Evolutionary conservation across 192 early-diverging fungal genomes (phyloP).

Genomic region (Tieghemiomyces parasiticus): DNA sequence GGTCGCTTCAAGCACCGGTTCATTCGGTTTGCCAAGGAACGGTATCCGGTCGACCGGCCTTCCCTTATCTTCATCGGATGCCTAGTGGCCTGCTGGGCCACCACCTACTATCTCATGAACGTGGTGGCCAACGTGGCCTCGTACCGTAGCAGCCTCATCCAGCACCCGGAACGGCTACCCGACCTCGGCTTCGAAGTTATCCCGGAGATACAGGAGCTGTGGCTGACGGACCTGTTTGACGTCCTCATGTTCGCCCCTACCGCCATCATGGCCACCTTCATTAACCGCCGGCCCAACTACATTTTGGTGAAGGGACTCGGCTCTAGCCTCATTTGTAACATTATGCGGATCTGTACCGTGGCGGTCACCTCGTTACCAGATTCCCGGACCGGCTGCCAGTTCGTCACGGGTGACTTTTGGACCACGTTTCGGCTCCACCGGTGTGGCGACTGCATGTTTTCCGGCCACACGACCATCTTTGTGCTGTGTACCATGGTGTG

Average conservation of each 20-base stretch:
- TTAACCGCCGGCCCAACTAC: slow-evolving; percentile 35
- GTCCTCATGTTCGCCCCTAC: slow-evolving; percentile 36
- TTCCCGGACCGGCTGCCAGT: slow-evolving; percentile 38
- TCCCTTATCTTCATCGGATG: slow-evolving; percentile 19
- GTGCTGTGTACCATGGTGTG: slow-evolving; percentile 40
- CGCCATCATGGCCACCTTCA: slow-evolving; percentile 25
- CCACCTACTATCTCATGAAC: slow-evolving; percentile 39
- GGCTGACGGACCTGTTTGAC: slow-evolving; percentile 46
- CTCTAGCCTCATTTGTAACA: slow-evolving; percentile 34
- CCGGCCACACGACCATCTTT: slow-evolving; percentile 48
- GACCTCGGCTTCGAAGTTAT: slow-evolving; percentile 43
- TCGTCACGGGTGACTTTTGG: slow-evolving; percentile 35
- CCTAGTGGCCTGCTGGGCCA: slow-evolving; percentile 17
- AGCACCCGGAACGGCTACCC: slow-evolving; percentile 22
- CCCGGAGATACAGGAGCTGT: slow-evolving; percentile 31
- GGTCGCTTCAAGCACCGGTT: no score
- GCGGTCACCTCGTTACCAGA: slow-evolving; percentile 53
- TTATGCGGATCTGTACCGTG: slow-evolving; percentile 43
- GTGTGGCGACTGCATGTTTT: slow-evolving; percentile 51
- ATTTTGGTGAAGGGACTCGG: slow-evolving; percentile 33
- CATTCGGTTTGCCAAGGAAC: slow-evolving; percentile 6
- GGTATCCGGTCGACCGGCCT: slow-evolving; percentile 17
- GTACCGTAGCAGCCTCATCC: slow-evolving; percentile 30
- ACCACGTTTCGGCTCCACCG: slow-evolving; percentile 38
- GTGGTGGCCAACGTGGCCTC: slow-evolving; percentile 50